Evolutionary conservation across 345 rosid species (phyloP), one percentile per base, ranked within the genome.

Genomic region (Aquilaria malaccensis): DNA sequence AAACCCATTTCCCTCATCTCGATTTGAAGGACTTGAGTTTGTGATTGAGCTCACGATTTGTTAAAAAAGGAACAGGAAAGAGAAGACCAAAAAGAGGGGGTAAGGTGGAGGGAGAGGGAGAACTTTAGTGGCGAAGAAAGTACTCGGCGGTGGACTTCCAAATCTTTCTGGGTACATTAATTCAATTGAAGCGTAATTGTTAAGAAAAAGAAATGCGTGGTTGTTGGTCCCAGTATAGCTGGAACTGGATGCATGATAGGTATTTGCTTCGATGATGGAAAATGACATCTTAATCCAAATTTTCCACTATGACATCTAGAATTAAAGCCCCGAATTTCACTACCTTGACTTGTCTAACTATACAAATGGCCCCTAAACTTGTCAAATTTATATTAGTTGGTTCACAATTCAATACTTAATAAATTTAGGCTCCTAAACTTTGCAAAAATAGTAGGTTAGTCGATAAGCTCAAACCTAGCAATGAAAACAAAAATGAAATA

Each of bases 1-100:
- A 67, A 64, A 61, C 63, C 72, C 89, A 81, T 83, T 66, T 64
- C 72, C 33, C 4, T 33, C 71, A 63, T 60, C 45, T 41, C 72
- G 56, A 60, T 61, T 58, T 51, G 62, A 67, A 22, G 53, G 58
- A 65, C 67, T 56, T 67, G 9, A 0, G 12, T 11, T 29, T 31
- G 48, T 63, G 48, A 43, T 55, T 50, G 10, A 30, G 30, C 15
- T 37, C 46, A n/a, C 49, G 48, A 45, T 31, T 47, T 57, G 52
- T 14, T n/a, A 49, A 31, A 43, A 33, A 45, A 48, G 50, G 69
- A 48, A 60, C 68, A 41, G 4, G 30, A 12, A 59, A 13, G 58
- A 14, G 32, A 55, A 54, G 41, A 70, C 41, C 52, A 51, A 55
- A 50, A 59, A 53, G 50, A 31, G 13, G 49, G 53, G 61, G 50